Base-by-base conservation (phyloP, 495 filamentous ascomycete species). In the Aspergillus sparsus region DNA sequence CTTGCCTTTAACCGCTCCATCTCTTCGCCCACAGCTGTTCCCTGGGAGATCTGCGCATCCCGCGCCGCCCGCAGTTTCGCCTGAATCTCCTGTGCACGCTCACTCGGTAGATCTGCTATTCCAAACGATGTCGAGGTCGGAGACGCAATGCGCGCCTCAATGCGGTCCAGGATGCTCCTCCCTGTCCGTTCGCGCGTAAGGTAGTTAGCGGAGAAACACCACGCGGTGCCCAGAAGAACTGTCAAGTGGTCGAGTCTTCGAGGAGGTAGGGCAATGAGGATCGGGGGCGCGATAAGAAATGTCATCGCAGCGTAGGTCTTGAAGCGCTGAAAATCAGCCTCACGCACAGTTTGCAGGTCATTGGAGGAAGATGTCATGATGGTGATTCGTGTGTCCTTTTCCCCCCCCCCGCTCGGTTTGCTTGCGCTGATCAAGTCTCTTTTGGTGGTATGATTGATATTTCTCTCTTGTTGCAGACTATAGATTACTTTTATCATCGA, bases 221-320 rank as follows among this genome's bases (percentile, higher is more conserved):
- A 90, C 7, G 83, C 77, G 55, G 76, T 74, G 44, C 74, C 76
- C 3, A 90, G 81, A 15, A 85, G 80, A 62, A 90, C 76, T 58
- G 88, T 79, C 44, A 80, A 71, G 55, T 77, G 70, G 70, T 82
- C 90, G 46, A 96, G 75, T 69, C 90, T 91, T 45, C 92, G 88
- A 0, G 91, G 90, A 4, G 93, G 93, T 12, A 96, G 80, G 58
- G 84, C 74, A 52, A 89, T 81, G 37, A 91, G 83, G 53, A 89
- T 65, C 2, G 93, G 91, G 39, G 85, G 85, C 32, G 83, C 77
- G 56, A 96, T 62, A 53, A 93, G 77, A 66, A 88, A 82, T 53
- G 73, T 80, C 8, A 87, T 66, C 9, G 90, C 85, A 53, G 82
- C 65, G 67, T 83, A 82, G 77, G 85, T 84, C 49, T 84, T 71